phyloP scores from a whole-genome alignment of 2,329 filamentous ascomycete species.

The Ophiostoma montium region DNA sequence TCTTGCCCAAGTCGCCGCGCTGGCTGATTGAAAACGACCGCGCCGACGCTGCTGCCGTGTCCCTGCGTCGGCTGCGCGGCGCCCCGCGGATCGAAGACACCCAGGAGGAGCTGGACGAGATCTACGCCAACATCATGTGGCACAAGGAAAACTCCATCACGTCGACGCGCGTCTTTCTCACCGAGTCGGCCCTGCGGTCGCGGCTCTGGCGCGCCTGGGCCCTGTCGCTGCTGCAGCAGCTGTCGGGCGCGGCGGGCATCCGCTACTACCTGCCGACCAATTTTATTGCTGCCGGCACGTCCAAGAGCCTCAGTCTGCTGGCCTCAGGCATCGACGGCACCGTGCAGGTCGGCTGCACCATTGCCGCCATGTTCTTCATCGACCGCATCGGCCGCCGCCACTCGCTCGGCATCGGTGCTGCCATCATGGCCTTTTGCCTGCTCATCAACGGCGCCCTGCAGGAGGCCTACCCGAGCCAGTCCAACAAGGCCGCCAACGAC shows the following conservation, averaged over 20 bases:
- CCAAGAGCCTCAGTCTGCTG: constrained; percentile 18
- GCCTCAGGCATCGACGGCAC: constrained; percentile 22
- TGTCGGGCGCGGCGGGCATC: constrained; percentile 24
- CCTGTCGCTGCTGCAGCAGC: constrained; percentile 22
- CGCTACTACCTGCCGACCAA: constrained; percentile 24
- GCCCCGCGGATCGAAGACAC: constrained; percentile 14
- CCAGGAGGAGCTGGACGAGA: constrained; percentile 19
- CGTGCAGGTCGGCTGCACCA: constrained; percentile 21
- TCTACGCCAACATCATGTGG: constrained; percentile 19
- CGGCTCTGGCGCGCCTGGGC: constrained; percentile 22
- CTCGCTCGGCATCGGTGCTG: constrained; percentile 19
- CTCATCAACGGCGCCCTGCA: constrained; percentile 16
- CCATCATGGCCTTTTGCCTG: constrained; percentile 21
- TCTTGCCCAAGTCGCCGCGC: constrained; percentile 22
- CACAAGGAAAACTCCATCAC: constrained; percentile 16
- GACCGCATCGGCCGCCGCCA: constrained; percentile 20
- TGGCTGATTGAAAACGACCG: constrained; percentile 22
- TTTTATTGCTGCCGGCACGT: constrained; percentile 21
- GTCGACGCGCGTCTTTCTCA: constrained; percentile 19
- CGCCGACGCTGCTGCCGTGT: constrained; percentile 16
- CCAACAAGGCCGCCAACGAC: constrained; percentile 12
- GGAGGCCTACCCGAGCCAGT: constrained; percentile 12
- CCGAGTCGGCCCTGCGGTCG: constrained; percentile 19
- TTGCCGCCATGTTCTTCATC: constrained; percentile 22
- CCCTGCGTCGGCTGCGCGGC: constrained; percentile 19